A percentile compares a stretch with the other conserved stretches of the same genome.
These are phyloP conservation scores for Xanthoceras sorbifolium DNA, from an alignment of 345 rosid genomes.

Conservation along the genomic window DNA sequence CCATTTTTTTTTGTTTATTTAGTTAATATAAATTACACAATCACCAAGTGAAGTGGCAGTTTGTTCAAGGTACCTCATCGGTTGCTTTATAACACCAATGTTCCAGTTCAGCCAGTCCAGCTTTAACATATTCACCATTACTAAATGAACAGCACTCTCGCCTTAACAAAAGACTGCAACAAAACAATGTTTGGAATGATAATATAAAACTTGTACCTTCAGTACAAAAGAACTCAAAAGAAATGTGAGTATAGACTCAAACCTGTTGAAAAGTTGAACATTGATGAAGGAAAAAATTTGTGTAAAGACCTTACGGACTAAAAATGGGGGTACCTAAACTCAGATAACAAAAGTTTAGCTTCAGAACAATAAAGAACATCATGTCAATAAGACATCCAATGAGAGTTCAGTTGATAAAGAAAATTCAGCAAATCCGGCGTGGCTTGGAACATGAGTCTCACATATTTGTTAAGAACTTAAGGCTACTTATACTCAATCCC, in stretches of 20 bases:
- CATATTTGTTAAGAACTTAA: not conserved
- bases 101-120: conserved; percentile 92
- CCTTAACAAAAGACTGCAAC: conserved; percentile 71
- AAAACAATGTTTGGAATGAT: conserved; percentile 12
- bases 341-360: not conserved
- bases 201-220: not conserved
- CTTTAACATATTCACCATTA: conserved; percentile 91
- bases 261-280: conserved; percentile 97
- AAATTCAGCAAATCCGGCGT: too few relatives aligned
- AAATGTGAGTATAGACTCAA: not conserved
- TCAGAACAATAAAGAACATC: conserved; percentile 2
- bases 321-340: conserved; percentile 85
- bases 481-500: not conserved
- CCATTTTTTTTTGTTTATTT: conserved; percentile 1
- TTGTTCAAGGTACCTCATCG: conserved; percentile 61
- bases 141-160: conserved; percentile 97
- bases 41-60: conserved; percentile 14
- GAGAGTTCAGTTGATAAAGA: too few relatives aligned
- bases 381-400: too few relatives aligned
- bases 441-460: not conserved
- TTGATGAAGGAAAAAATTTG: conserved; percentile 97
- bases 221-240: not conserved
- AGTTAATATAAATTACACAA: conserved; percentile 10
- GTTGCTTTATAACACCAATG: conserved; percentile 97
- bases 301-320: conserved; percentile 91